A percentile compares a stretch with the other conserved stretches of the same genome.
Evolutionary conservation across 2,329 filamentous ascomycete genomes (phyloP).

Genomic region (Apiospora marii): DNA sequence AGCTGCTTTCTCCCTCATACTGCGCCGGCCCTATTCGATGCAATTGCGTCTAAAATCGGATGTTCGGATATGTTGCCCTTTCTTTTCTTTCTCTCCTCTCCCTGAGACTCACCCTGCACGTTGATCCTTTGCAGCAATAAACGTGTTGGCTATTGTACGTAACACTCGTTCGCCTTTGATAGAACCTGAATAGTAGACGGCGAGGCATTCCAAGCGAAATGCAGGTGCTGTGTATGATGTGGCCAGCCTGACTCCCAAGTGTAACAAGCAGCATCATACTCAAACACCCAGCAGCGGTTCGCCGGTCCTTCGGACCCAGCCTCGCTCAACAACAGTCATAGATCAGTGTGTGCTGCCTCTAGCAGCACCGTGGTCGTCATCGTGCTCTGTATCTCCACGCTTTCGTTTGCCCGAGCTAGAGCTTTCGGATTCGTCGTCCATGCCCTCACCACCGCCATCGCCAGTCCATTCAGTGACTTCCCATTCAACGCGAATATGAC

Average conservation of each 20-base stretch:
- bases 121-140: background rate
- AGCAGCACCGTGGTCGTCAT: conserved; percentile 26
- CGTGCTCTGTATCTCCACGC: conserved; percentile 50
- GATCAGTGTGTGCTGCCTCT: conserved; percentile 23
- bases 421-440: conserved; percentile 44
- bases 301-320: conserved; percentile 26
- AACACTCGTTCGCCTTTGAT: background rate
- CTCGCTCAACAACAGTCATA: conserved; percentile 18
- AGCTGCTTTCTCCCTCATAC: background rate
- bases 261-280: background rate
- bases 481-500: conserved; percentile 76
- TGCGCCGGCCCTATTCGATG: background rate
- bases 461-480: conserved; percentile 80
- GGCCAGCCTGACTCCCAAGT: conserved; percentile 1
- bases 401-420: conserved; percentile 61
- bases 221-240: background rate
- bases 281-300: conserved; percentile 15
- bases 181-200: background rate
- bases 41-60: conserved; percentile 8
- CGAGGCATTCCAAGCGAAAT: conserved; percentile 17
- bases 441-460: conserved; percentile 45
- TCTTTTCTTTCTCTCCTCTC: background rate
- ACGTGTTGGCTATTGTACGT: background rate
- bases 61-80: conserved; percentile 15
- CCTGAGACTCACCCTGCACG: conserved; percentile 15